Base-by-base conservation (phyloP, 352 stramenopile species). In the Aphanomyces invadans region DNA sequence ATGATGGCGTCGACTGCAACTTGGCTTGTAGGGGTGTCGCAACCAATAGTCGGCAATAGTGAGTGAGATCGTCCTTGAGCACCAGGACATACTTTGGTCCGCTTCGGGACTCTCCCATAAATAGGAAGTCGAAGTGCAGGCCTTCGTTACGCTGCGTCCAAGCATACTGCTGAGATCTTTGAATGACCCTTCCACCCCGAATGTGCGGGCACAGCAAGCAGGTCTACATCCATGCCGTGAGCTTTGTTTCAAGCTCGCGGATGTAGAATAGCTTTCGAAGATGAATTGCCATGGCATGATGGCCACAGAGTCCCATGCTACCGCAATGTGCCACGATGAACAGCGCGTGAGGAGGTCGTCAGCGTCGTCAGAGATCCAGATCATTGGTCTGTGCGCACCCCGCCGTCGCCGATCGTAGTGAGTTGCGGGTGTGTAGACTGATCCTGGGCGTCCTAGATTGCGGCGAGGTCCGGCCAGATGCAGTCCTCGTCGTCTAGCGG, bases 101-200 rank as follows among this genome's bases (percentile, higher is more conserved):
- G 9, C 54, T 60, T 23, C 46, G 76, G 0, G 66, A 49, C 1
- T 75, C 45, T 33, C 73, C 71, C 21, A 77, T 32, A 21, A 64
- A 53, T 1, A 76, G 11, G n/a, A 59, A 81, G 25, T 77, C 75
- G 45, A 70, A 77, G 12, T 79, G 75, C 3, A 79, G 38, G 23
- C 51, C 65, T 51, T 68, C 66, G 49, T 81, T 81, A 12, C 67
- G 33, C 17, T 66, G 42, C 3, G 31, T 32, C 36, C 45, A 70
- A 9, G 25, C 21, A 32, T 73, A 9, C 19, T 52, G 23, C 36
- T 55, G 70, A 17, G 65, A 67, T 36, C 70, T 29, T 21, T 29
- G 66, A 17, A 75, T 54, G 4, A 69, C 26, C 32, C 38, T 69
- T 7, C 48, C 65, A 11, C 69, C 69, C 28, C 73, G 70, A 2